phyloP scores from a whole-genome alignment of 768 basidiomycete species.

The Suillus occidentalis region DNA sequence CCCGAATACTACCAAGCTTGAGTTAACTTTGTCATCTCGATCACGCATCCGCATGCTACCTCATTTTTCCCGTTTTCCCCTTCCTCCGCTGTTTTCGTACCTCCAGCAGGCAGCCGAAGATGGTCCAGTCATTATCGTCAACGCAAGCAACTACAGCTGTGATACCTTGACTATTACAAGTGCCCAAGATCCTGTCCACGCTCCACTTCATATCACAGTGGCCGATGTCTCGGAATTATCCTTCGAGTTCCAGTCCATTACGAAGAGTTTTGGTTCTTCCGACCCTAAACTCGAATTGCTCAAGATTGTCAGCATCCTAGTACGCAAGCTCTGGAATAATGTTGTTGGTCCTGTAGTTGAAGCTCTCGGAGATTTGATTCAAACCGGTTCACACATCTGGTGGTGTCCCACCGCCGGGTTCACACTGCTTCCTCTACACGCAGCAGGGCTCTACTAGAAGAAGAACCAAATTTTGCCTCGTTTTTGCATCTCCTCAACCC shows the following conservation, averaged over 20 bases:
- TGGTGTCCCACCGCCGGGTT: constrained; percentile 16
- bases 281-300: background rate
- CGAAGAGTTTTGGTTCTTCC: background rate
- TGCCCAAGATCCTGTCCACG: background rate
- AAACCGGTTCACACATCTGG: constrained; percentile 5
- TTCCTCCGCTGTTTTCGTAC: too few relatives aligned
- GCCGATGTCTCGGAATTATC: background rate
- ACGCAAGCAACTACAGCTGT: constrained; percentile 14
- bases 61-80: constrained; percentile 17
- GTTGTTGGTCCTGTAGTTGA: constrained; percentile 2
- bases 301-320: background rate
- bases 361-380: constrained; percentile 2
- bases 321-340: background rate
- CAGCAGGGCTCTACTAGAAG: constrained; percentile 29
- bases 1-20: background rate
- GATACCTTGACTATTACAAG: constrained; percentile 12
- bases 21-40: too few relatives aligned
- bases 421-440: constrained; percentile 33
- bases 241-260: background rate
- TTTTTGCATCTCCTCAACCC: background rate
- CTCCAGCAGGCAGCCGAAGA: constrained; percentile 13
- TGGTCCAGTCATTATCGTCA: constrained; percentile 20
- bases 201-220: background rate
- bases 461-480: background rate
- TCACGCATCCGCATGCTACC: background rate